Percentiles rank a stretch among this genome's conserved stretches.
phyloP scores from a whole-genome alignment of 768 basidiomycete species.

The Rhodotorula graminis region DNA sequence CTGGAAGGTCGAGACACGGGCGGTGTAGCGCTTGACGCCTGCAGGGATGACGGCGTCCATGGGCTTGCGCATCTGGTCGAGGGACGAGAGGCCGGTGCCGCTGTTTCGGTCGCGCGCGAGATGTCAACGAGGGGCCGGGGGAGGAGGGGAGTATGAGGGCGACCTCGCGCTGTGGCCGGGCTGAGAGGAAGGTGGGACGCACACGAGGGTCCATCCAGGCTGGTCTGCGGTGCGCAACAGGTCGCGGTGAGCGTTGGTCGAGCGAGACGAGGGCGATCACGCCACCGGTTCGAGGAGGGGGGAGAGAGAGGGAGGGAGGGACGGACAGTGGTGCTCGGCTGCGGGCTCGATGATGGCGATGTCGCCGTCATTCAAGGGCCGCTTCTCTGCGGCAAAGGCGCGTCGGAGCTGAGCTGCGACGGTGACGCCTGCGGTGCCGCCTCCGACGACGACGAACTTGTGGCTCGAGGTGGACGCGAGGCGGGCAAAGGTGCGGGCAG shows the following conservation, averaged over 20 bases:
- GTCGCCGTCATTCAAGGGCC: conserved; percentile 65
- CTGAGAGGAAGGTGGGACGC: background rate
- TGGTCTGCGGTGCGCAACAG: conserved; percentile 46
- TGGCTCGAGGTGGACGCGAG: conserved; percentile 39
- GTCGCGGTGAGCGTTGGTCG: background rate
- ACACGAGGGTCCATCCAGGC: conserved; percentile 74
- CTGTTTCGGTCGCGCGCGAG: conserved; percentile 47
- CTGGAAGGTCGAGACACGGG: conserved; percentile 56
- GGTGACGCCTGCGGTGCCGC: conserved; percentile 61
- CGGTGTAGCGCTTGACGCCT: conserved; percentile 69
- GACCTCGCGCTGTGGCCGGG: no score
- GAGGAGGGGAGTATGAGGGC: background rate
- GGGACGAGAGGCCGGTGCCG: conserved; percentile 74
- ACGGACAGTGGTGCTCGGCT: conserved; percentile 79
- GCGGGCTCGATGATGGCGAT: conserved; percentile 80
- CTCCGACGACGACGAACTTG: conserved; percentile 82
- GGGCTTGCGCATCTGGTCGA: conserved; percentile 59
- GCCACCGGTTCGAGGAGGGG: background rate
- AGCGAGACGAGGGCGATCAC: background rate
- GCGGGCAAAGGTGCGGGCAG: conserved; percentile 7
- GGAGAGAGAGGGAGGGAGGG: background rate
- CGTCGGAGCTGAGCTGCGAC: conserved; percentile 84
- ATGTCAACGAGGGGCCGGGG: background rate
- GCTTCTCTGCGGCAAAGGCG: conserved; percentile 66
- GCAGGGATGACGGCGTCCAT: conserved; percentile 67